phyloP scores from a whole-genome alignment of 192 early-diverging fungal genomes.

The Rhizoclosmatium sp. region DNA sequence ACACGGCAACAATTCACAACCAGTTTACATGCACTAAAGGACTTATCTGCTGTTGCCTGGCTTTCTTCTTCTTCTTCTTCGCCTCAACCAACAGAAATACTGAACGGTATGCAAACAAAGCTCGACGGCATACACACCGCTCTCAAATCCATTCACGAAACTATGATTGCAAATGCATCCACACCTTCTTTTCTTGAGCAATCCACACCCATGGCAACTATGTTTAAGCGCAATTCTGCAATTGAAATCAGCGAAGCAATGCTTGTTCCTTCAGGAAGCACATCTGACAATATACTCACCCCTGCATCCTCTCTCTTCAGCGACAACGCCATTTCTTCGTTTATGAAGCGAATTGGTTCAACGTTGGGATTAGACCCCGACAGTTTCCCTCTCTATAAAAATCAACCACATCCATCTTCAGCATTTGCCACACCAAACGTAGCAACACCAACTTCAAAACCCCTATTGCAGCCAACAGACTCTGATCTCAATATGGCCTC shows the following conservation, averaged over 20 bases:
- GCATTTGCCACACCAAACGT: no score
- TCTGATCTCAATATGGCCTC: neutral
- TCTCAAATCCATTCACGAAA: neutral
- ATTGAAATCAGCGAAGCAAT: neutral
- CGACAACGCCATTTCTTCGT: neutral
- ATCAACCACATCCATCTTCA: no score
- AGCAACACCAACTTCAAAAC: neutral
- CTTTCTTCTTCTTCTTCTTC: neutral
- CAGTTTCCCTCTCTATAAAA: neutral
- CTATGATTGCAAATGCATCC: neutral
- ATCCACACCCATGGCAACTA: neutral
- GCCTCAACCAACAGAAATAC: neutral
- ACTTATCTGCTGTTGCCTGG: neutral
- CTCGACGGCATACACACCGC: neutral
- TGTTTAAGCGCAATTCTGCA: neutral
- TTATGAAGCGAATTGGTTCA: conserved; percentile 21
- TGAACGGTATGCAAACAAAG: neutral
- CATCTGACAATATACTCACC: neutral
- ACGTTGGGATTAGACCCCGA: neutral
- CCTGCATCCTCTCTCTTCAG: neutral
- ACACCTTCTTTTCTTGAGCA: neutral
- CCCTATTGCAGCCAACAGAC: neutral
- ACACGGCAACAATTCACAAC: neutral
- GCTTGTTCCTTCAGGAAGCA: neutral
- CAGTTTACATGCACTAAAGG: neutral